Evolutionary conservation across 768 basidiomycete genomes (phyloP), one percentile per base, ranked within the genome.

Genomic region (Trametes cinnabarina): DNA sequence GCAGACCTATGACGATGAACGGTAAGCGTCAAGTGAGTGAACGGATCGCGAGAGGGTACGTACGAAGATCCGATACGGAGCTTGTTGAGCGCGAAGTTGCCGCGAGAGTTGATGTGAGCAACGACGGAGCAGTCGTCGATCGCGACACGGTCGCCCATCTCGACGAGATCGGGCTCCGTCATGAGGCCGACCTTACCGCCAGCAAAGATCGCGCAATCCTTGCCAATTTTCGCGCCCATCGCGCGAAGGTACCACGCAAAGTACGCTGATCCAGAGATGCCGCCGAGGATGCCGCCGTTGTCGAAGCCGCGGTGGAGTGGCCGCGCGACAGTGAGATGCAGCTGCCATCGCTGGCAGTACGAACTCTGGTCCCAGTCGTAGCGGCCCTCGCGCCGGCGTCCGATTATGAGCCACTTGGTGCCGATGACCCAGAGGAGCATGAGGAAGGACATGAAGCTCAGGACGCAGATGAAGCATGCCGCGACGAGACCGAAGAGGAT

Each of bases 291-390:
- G 17, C 78, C 77, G 2, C 75, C 75, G 22, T 69, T 72, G 19
- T 77, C 79, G 63, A 74, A 77, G 4, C 77, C 78, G 39, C 71
- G 69, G 63, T 72, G 71, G n/a, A 78, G 55, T 32, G 75, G 65
- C 19, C 72, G 69, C 3, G 75, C 72, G 9, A 79, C 62, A 1
- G 66, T 66, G 14, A 77, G 71, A 59, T 78, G 77, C n/a, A 80
- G 68, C 63, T 80, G 77, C 79, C 79, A 80, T 32, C 77, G 73
- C 61, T 80, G 79, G 65, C 77, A 78, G 61, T 80, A 80, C 48
- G 71, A 74, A 68, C 74, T 76, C 65, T 73, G 71, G 62, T 80
- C 79, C 79, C 79, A 80, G 41, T 76, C 68, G 56, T 72, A 79
- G 40, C 67, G 67, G 0, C 78, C 79, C 25, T 74, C 71, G 39